Evolutionary conservation across 2,329 filamentous ascomycete species (phyloP), one percentile per base, ranked within the genome.

Genomic region (Calycina herbarum): DNA sequence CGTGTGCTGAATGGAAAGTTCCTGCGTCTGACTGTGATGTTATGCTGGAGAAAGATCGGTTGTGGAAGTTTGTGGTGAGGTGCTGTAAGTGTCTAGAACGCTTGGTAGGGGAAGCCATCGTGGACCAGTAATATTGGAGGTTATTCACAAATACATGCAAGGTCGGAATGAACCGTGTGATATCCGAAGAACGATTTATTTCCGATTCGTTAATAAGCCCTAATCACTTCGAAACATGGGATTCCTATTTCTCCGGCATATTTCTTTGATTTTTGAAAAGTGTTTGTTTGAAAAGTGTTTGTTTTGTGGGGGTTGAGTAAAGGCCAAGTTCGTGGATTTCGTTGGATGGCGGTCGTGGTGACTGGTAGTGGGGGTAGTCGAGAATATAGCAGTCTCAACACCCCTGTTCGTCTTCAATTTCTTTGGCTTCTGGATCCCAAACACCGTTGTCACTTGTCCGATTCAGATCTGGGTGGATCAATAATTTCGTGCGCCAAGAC

Each of bases 1-100:
- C 72, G 54, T 68, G 67, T 20, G 74, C 72, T 5, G 74, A 73
- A 63, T 76, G 70, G 63, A 75, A 76, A 38, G 73, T 73, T 11
- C 66, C 68, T 27, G 73, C 64, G 33, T 74, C 71, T 40, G 74
- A 74, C 51, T 62, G 67, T 27, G 72, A 69, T 45, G 70, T 69
- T 24, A 73, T 62, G 51, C 72, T 75, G 31, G 72, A 73, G 27
- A 68, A 64, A 56, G 72, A 72, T 38, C 62, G 63, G 57, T 75
- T 74, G 51, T 70, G 67, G 65, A 69, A 70, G 42, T 67, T 63
- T 31, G 67, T 71, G 10, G 62, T 68, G 51, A 74, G 62, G 24
- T 66, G 64, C 7, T 66, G 61, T 20, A 72, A 69, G 48, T 67
- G 56, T 62, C 66, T 56, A 27, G 61, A 31, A 66, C 62, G 51